Percentiles rank a stretch among this genome's conserved stretches.
phyloP scores from a whole-genome alignment of 805 yeast species.

The Wickerhamomyces xylosicus region DNA sequence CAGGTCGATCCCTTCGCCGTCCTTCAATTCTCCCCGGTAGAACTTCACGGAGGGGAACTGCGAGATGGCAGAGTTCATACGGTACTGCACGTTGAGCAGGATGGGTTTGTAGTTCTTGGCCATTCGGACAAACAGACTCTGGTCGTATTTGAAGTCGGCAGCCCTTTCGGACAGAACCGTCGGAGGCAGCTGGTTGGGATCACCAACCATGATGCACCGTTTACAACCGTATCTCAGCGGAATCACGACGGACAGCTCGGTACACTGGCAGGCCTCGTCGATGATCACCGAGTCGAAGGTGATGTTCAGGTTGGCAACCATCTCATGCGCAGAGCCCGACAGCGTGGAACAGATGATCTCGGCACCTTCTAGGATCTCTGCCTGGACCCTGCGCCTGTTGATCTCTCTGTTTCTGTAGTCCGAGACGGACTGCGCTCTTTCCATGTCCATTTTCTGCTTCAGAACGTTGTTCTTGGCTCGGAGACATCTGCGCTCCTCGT shows the following conservation, averaged over 20 bases:
- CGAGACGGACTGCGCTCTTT: constrained; percentile 62
- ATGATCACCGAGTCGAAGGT: constrained; percentile 84
- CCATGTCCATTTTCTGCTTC: constrained; percentile 66
- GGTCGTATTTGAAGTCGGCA: constrained; percentile 70
- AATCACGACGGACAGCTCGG: constrained; percentile 82
- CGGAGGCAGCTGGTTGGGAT: constrained; percentile 96
- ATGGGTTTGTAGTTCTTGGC: constrained; percentile 53
- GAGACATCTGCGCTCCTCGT: constrained; percentile 37
- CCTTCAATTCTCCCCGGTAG: constrained; percentile 59
- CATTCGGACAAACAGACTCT: constrained; percentile 90
- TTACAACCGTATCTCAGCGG: constrained; percentile 88
- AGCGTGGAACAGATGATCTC: constrained; percentile 86
- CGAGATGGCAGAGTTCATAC: constrained; percentile 95
- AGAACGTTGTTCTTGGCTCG: constrained; percentile 54
- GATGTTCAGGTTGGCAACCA: constrained; percentile 62
- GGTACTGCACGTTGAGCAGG: constrained; percentile 82
- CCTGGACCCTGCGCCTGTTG: constrained; percentile 66
- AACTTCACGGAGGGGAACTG: constrained; percentile 78
- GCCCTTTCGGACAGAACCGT: constrained; percentile 90
- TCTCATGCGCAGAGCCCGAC: constrained; percentile 91
- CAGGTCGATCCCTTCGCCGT: constrained; percentile 66
- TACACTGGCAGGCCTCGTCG: constrained; percentile 97
- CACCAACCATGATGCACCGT: constrained; percentile 95
- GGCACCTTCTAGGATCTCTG: constrained; percentile 58
- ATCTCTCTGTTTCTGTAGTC: constrained; percentile 68